Evolutionary conservation across 306 rosid genomes (phyloP).

Genomic region (Bauhinia variegata): DNA sequence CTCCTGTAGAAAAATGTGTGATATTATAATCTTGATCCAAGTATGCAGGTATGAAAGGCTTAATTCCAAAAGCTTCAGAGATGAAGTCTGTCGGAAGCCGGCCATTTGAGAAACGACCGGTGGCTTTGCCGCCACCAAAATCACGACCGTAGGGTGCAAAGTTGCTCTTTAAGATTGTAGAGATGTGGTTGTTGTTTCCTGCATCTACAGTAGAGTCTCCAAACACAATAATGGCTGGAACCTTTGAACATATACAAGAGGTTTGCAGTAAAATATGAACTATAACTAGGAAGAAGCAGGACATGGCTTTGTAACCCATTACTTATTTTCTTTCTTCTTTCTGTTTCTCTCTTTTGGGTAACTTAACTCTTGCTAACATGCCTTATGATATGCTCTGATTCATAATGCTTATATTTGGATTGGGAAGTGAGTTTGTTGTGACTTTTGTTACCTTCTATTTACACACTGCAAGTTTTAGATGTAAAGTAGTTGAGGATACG

Average conservation of each 20-base stretch:
- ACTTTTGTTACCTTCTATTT: no score
- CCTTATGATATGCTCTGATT: no score
- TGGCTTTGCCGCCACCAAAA: constrained; percentile 45
- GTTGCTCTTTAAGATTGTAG: constrained; percentile 54
- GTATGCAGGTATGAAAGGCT: constrained; percentile 53
- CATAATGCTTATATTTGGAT: no score
- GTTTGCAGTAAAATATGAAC: constrained; percentile 26
- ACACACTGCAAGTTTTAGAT: no score
- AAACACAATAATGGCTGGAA: constrained; percentile 58
- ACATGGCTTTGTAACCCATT: constrained; percentile 14
- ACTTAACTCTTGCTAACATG: no score
- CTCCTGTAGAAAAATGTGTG: constrained; percentile 54
- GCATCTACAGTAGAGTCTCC: constrained; percentile 72
- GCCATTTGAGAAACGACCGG: constrained; percentile 66
- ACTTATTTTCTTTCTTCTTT: no score
- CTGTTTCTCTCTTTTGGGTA: neutral
- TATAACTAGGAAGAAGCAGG: constrained; percentile 26
- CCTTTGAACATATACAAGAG: constrained; percentile 21
- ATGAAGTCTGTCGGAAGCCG: constrained; percentile 59
- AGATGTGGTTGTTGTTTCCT: constrained; percentile 63
- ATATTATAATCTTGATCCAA: constrained; percentile 55
- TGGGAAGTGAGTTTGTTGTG: no score
- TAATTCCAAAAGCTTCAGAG: constrained; percentile 56
- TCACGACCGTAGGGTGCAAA: constrained; percentile 61
- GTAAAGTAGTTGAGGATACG: no score